Evolutionary conservation across 768 basidiomycete genomes (phyloP), one percentile per base, ranked within the genome.

Genomic region (Pleurotus citrinopileatus): DNA sequence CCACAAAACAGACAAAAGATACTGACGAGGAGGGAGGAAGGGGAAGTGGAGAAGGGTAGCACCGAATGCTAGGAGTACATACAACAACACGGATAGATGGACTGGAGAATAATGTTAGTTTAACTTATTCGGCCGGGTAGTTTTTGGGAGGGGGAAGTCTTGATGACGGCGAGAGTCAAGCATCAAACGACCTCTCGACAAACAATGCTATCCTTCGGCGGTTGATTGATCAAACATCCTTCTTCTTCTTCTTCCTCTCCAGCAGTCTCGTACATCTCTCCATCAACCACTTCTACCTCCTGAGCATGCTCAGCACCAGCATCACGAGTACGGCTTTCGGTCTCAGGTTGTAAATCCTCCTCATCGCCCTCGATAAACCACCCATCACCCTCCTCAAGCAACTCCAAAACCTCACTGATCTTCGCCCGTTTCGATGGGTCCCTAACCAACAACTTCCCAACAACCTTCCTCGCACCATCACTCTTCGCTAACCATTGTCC

Each of bases 371-470:
- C 50, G n/a, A 44, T 60, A 44, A 50, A 55, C 29, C 56, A 59
- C 42, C 58, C 62, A 51, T 53, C 59, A 15, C 59, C 67, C 40
- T 65, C 70, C 38, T n/a, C n/a, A n/a, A 65, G 62, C 75, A 78
- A 79, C 42, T 71, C 81, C 87, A 86, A 87, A 50, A 94, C 55
- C 34, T 86, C 82, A 23, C 62, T 73, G 27, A 91, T 73, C 60
- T 76, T 74, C 40, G 82, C 77, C n/a, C 91, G 72, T 59, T 81
- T 80, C 60, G 64, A 72, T 46, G 86, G 81, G 67, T 94, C 86
- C 23, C 91, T 71, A 17, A 89, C 85, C 37, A 95, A 72, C 45
- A 95, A 61, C 42, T 74, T 67, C 8, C 64, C 78, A 0, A 89
- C 89, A 34, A 90, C 69, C 17, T 77, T 61, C 63, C 74, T 75